Percentiles rank a stretch among this genome's conserved stretches.
Conservation (phyloP, 73 alveolate genomes). For the Effrenium voratum region DNA sequence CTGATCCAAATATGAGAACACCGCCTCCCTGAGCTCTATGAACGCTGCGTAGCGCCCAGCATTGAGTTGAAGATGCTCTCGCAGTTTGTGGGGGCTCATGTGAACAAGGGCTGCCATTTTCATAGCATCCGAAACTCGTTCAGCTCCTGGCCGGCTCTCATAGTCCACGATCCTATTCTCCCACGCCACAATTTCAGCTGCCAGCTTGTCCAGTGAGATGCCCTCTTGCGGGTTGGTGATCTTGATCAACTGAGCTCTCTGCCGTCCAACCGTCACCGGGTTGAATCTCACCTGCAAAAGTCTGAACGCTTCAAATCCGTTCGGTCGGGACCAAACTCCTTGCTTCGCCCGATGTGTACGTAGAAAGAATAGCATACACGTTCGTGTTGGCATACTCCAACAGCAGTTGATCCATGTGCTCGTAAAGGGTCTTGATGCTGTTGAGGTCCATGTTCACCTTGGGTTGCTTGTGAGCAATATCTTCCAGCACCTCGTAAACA, state of each 20-base stretch:
- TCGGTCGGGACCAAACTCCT: not conserved
- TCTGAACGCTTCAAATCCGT: not conserved
- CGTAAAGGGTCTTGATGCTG: not conserved
- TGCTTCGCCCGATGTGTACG: not conserved
- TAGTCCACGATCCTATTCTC: not conserved
- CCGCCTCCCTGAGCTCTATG: not conserved
- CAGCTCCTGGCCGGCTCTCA: not conserved
- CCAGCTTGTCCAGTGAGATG: not conserved
- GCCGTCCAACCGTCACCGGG: not conserved
- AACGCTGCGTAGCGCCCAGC: not conserved
- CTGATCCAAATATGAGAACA: not conserved
- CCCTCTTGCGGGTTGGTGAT: not conserved
- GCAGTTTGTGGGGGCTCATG: not conserved
- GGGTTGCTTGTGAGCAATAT: not conserved
- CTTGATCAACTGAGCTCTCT: not conserved
- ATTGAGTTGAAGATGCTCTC: not conserved
- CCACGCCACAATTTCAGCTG: not conserved
- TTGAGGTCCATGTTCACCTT: not conserved
- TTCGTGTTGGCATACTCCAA: not conserved
- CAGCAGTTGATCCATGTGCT: not conserved
- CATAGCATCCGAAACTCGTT: not conserved
- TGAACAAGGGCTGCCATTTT: not conserved
- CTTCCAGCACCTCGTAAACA: not conserved
- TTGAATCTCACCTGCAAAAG: not conserved
- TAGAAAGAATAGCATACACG: not conserved